Conservation (phyloP, 2,329 filamentous ascomycete species). For the Alternaria atra region DNA sequence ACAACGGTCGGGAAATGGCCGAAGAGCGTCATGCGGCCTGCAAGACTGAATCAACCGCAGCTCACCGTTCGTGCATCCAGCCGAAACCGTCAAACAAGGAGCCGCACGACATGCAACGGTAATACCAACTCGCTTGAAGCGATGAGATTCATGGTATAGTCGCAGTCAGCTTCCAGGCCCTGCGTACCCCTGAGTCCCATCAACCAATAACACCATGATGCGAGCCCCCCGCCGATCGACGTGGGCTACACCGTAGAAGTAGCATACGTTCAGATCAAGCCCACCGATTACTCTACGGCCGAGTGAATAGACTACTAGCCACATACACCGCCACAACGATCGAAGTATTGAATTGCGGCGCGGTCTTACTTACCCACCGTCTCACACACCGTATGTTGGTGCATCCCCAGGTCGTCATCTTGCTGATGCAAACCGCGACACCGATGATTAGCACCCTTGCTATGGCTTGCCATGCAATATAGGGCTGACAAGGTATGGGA, state of each 20-base stretch:
- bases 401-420: background rate
- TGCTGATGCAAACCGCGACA: background rate
- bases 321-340: background rate
- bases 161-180: slow-evolving; percentile 1
- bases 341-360: background rate
- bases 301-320: background rate
- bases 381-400: slow-evolving; percentile 1
- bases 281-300: background rate
- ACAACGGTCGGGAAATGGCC: background rate
- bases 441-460: background rate
- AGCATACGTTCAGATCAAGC: background rate
- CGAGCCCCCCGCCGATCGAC: slow-evolving; percentile 1
- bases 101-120: background rate
- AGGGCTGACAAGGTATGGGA: slow-evolving; percentile 1
- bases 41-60: background rate
- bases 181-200: background rate
- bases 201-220: background rate
- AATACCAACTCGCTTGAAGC: background rate
- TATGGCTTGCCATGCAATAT: background rate
- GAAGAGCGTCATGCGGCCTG: background rate
- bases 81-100: background rate
- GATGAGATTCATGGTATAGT: background rate
- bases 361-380: background rate
- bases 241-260: slow-evolving; percentile 1
- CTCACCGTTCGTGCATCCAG: background rate